Conservation (phyloP, 2,329 filamentous ascomycete genomes). For the Albifimbria verrucaria region DNA sequence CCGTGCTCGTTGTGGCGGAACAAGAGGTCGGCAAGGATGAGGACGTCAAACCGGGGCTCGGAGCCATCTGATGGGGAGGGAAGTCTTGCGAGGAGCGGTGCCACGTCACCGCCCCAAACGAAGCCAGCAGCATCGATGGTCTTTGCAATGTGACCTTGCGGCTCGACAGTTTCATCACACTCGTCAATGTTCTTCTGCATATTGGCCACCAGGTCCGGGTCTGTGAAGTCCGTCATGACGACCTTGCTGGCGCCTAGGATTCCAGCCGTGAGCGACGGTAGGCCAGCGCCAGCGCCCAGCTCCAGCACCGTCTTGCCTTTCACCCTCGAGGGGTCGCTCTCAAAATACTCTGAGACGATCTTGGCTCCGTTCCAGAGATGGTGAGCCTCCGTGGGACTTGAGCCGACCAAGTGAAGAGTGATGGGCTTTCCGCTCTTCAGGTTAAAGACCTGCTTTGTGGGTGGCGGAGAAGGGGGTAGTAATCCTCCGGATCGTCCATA, state of each 20-base stretch:
- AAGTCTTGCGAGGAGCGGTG: conserved; percentile 56
- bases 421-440: conserved; percentile 64
- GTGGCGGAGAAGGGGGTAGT: conserved; percentile 74
- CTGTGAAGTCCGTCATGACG: conserved; percentile 87
- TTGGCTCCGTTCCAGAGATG: conserved; percentile 88
- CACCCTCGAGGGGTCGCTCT: conserved; percentile 64
- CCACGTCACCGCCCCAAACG: conserved; percentile 73
- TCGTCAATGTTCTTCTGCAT: conserved; percentile 72
- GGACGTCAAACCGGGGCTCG: conserved; percentile 63
- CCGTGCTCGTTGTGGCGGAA: conserved; percentile 88
- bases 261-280: conserved; percentile 77
- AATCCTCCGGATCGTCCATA: conserved; percentile 80
- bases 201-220: conserved; percentile 76
- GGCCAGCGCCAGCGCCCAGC: conserved; percentile 81
- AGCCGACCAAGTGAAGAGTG: conserved; percentile 76
- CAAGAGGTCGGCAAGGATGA: conserved; percentile 84
- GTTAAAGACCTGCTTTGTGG: conserved; percentile 69
- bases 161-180: conserved; percentile 37
- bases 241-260: conserved; percentile 66
- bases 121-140: conserved; percentile 65
- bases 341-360: conserved; percentile 74
- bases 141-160: conserved; percentile 24
- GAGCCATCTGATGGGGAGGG: conserved; percentile 10
- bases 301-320: conserved; percentile 71
- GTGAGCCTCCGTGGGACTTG: conserved; percentile 87